These are phyloP conservation scores for Talaromyces sp. DNA, from an alignment of 2,329 filamentous ascomycete genomes.

Conservation along the genomic window DNA sequence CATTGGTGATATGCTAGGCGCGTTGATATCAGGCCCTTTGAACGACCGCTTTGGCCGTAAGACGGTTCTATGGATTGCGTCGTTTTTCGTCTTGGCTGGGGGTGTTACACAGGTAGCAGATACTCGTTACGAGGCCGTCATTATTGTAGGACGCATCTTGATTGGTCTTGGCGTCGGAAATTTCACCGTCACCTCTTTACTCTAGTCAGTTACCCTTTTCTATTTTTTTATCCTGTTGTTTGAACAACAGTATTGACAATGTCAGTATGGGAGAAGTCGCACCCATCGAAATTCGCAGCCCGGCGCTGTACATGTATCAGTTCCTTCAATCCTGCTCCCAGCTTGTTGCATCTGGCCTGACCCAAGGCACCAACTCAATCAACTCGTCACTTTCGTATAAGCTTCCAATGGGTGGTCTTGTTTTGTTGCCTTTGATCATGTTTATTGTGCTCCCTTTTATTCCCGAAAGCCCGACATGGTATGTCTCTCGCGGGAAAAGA, in stretches of 20 bases:
- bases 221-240: background rate
- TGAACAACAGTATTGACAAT: background rate
- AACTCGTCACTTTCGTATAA: background rate
- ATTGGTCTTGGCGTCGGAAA: background rate
- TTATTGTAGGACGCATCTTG: background rate
- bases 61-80: background rate
- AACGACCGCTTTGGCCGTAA: slow-evolving; percentile 2
- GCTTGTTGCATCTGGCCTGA: background rate
- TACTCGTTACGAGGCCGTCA: background rate
- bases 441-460: background rate
- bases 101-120: background rate
- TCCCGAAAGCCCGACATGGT: background rate
- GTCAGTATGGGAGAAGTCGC: slow-evolving; percentile 1
- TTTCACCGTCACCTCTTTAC: background rate
- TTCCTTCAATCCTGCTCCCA: slow-evolving; percentile 1
- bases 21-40: background rate
- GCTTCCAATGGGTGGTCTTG: background rate
- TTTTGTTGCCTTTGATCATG: background rate
- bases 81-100: background rate
- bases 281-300: background rate
- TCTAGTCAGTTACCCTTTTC: background rate
- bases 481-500: background rate
- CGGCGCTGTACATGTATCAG: background rate
- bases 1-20: slow-evolving; percentile 1
- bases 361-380: background rate